These are phyloP conservation scores for Abelmoschus esculentus DNA, from an alignment of 345 rosid species.

Conservation along the genomic window DNA sequence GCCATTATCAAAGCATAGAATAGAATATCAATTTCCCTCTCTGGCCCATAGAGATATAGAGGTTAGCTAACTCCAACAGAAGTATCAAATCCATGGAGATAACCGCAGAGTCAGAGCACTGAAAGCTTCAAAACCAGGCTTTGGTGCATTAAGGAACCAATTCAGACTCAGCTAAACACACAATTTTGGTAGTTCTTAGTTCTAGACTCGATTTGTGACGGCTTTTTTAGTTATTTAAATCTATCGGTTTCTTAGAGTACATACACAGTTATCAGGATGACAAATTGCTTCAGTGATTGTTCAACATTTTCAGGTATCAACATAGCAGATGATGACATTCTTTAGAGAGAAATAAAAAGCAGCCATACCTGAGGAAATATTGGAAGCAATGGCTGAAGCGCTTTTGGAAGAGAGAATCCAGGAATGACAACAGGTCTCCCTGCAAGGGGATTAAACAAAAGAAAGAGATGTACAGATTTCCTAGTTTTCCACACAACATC, in stretches of 20 bases:
- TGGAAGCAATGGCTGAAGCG: slow-evolving; percentile 93
- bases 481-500: neutral
- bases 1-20: no score
- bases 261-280: slow-evolving; percentile 95
- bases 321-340: neutral
- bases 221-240: neutral
- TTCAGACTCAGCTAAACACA: neutral
- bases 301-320: slow-evolving; percentile 6
- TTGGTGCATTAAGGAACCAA: neutral
- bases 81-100: no score
- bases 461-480: slow-evolving; percentile 1
- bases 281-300: slow-evolving; percentile 73
- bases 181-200: neutral
- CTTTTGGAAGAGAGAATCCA: slow-evolving; percentile 89
- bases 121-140: no score
- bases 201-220: neutral
- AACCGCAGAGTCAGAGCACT: no score
- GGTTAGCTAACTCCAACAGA: no score
- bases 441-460: slow-evolving; percentile 28
- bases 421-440: slow-evolving; percentile 92
- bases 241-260: slow-evolving; percentile 10
- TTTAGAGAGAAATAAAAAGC: neutral
- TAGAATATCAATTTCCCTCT: no score
- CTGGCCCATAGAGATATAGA: no score
- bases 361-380: slow-evolving; percentile 72